These are phyloP conservation scores for Clarireedia paspali DNA, from an alignment of 2,329 filamentous ascomycete genomes.

Conservation along the genomic window DNA sequence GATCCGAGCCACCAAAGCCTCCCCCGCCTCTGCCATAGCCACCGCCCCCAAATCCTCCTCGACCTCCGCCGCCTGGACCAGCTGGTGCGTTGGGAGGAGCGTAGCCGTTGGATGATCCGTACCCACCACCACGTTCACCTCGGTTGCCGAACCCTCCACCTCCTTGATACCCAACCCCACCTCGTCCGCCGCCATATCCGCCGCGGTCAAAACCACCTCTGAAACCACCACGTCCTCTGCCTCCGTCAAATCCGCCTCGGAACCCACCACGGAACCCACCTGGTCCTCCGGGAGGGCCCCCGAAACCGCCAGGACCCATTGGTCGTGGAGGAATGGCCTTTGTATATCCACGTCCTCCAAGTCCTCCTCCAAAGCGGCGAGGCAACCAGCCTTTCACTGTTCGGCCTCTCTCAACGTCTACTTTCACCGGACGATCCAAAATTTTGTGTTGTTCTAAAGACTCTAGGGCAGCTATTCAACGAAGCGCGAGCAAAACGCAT, in stretches of 20 bases:
- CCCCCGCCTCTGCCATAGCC: slow-evolving; percentile 22
- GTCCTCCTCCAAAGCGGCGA: slow-evolving; percentile 80
- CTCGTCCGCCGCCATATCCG: slow-evolving; percentile 25
- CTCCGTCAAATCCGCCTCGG: slow-evolving; percentile 41
- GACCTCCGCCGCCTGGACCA: slow-evolving; percentile 44
- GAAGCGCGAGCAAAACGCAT: slow-evolving; percentile 49
- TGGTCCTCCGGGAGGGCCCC: slow-evolving; percentile 42
- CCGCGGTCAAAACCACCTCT: slow-evolving; percentile 29
- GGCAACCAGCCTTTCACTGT: slow-evolving; percentile 93
- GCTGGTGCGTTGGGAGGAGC: slow-evolving; percentile 53
- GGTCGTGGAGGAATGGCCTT: slow-evolving; percentile 69
- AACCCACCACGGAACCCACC: slow-evolving; percentile 35
- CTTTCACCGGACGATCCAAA: slow-evolving; percentile 83
- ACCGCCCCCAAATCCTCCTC: slow-evolving; percentile 30
- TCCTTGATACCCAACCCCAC: slow-evolving; percentile 28
- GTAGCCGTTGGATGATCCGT: slow-evolving; percentile 38
- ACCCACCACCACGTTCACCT: slow-evolving; percentile 22
- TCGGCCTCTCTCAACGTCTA: slow-evolving; percentile 92
- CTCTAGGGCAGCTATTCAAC: slow-evolving; percentile 77
- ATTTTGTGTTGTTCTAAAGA: slow-evolving; percentile 80
- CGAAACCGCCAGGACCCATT: slow-evolving; percentile 51
- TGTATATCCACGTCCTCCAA: slow-evolving; percentile 89
- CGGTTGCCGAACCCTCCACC: slow-evolving; percentile 26
- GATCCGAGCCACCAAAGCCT: slow-evolving; percentile 27
- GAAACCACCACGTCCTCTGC: slow-evolving; percentile 44